Evolutionary conservation across 2,329 filamentous ascomycete genomes (phyloP).

Genomic region (Fusarium citri): DNA sequence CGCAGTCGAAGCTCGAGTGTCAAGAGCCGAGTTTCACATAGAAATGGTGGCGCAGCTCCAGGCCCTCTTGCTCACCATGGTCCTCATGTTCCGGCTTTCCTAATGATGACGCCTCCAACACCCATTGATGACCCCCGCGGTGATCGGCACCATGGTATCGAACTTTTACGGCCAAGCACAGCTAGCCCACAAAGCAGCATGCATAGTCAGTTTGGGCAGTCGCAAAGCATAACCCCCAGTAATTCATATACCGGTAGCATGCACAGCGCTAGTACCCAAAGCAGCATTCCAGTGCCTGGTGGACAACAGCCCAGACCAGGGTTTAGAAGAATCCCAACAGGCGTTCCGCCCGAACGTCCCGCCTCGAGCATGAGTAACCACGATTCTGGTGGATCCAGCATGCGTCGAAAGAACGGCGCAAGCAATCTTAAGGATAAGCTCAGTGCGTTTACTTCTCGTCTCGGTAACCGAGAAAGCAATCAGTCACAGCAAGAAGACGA

Average conservation of each 20-base stretch:
- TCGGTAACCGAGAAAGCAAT: constrained; percentile 40
- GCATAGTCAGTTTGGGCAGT: constrained; percentile 21
- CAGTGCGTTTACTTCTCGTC: constrained; percentile 50
- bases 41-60: constrained; percentile 48
- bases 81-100: constrained; percentile 53
- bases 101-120: constrained; percentile 62
- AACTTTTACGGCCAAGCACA: constrained; percentile 50
- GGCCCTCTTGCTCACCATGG: constrained; percentile 34
- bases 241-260: constrained; percentile 20
- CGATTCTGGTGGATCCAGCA: constrained; percentile 34
- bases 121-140: constrained; percentile 49
- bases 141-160: constrained; percentile 43
- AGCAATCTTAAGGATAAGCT: constrained; percentile 53
- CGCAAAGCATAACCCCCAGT: constrained; percentile 25
- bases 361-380: constrained; percentile 50
- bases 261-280: constrained; percentile 34
- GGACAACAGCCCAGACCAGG: constrained; percentile 36
- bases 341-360: constrained; percentile 44
- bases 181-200: constrained; percentile 47
- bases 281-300: constrained; percentile 27
- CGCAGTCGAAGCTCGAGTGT: constrained; percentile 66
- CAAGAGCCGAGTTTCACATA: constrained; percentile 59
- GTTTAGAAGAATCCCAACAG: constrained; percentile 41
- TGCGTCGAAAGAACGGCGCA: constrained; percentile 47
- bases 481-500: constrained; percentile 40